These are phyloP conservation scores for Pythium monospermum DNA, from an alignment of 352 stramenopile species.

Conservation along the genomic window DNA sequence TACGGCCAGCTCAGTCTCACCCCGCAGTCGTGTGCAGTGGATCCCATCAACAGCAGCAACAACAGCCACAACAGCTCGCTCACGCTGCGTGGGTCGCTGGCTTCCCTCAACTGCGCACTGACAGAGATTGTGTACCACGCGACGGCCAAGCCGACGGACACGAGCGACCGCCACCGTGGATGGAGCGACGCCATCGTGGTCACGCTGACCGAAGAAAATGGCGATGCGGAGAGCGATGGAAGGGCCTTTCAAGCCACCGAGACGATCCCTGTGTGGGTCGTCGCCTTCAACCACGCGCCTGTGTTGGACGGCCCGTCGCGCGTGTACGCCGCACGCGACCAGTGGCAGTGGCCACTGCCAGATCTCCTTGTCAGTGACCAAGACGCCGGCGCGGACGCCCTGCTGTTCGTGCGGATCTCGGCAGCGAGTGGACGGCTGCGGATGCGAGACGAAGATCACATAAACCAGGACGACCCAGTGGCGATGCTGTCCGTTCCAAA, in stretches of 20 bases:
- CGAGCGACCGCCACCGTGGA: background rate
- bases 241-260: constrained; percentile 29
- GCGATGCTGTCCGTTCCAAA: background rate
- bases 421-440: constrained; percentile 34
- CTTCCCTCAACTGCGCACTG: constrained; percentile 42
- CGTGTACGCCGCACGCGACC: constrained; percentile 26
- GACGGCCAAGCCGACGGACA: background rate
- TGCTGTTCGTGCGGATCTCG: constrained; percentile 40
- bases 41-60: constrained; percentile 2
- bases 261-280: constrained; percentile 36
- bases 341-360: constrained; percentile 22
- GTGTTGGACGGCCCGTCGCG: constrained; percentile 23
- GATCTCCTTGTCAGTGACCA: constrained; percentile 33
- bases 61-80: background rate
- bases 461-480: background rate
- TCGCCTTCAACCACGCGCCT: constrained; percentile 39
- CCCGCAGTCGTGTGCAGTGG: background rate
- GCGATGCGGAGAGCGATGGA: constrained; percentile 8
- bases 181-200: constrained; percentile 35
- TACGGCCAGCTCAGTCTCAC: constrained; percentile 33
- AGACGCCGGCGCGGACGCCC: constrained; percentile 29
- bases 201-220: constrained; percentile 26
- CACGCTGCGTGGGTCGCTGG: constrained; percentile 24
- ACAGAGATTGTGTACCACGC: constrained; percentile 46
- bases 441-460: constrained; percentile 2